Evolutionary conservation across 495 filamentous ascomycete species (phyloP).

Genomic region (Aeminium ludgeri): DNA sequence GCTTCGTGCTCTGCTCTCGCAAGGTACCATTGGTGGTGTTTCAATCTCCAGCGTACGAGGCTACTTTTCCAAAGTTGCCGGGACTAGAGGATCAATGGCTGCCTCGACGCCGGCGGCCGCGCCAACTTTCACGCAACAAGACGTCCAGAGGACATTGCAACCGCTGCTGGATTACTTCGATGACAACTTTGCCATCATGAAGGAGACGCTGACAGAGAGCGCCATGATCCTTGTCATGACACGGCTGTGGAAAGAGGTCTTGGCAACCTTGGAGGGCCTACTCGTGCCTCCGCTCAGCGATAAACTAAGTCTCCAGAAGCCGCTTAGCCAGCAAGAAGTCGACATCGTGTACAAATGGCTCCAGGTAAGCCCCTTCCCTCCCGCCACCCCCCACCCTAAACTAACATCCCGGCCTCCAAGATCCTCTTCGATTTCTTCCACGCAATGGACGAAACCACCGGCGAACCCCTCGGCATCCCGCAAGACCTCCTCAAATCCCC

Average conservation of each 20-base stretch:
- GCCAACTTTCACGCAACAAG: constrained; percentile 45
- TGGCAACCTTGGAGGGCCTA: constrained; percentile 75
- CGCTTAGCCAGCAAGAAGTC: constrained; percentile 72
- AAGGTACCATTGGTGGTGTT: constrained; percentile 60
- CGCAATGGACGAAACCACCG: constrained; percentile 70
- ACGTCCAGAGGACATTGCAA: constrained; percentile 65
- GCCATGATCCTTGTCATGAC: constrained; percentile 98
- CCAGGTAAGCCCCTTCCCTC: constrained; percentile 15
- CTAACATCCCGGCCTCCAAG: constrained; percentile 21
- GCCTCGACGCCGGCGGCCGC: neutral
- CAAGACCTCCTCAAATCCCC: constrained; percentile 83
- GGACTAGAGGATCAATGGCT: neutral
- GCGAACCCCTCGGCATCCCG: constrained; percentile 73
- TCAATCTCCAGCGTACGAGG: constrained; percentile 33
- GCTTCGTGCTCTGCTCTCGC: constrained; percentile 52
- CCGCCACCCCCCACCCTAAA: neutral
- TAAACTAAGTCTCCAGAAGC: constrained; percentile 78
- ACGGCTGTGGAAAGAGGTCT: constrained; percentile 91
- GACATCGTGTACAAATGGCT: constrained; percentile 95
- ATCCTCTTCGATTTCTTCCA: constrained; percentile 91
- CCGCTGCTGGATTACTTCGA: constrained; percentile 95
- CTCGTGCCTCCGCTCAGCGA: constrained; percentile 91
- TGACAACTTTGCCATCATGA: constrained; percentile 98
- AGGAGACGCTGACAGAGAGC: constrained; percentile 76
- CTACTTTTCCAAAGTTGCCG: constrained; percentile 37